A percentile compares a stretch with the other conserved stretches of the same genome.
phyloP scores from a whole-genome alignment of 1,284 basidiomycete genomes.

The Blastosporella zonata region DNA sequence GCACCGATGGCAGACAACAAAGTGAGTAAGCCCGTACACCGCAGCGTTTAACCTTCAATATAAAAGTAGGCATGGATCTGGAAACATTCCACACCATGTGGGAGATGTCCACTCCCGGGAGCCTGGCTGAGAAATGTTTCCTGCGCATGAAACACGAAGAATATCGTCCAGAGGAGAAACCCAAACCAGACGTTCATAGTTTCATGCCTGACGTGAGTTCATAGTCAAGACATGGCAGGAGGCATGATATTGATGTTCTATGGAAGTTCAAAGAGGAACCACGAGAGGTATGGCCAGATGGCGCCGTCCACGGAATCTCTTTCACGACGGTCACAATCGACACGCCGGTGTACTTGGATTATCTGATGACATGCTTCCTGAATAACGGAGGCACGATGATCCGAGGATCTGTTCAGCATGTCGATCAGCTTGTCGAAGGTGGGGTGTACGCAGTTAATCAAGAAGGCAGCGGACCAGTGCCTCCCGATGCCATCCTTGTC shows the following conservation, averaged over 20 bases:
- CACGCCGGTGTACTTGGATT: conserved; percentile 63
- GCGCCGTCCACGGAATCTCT: conserved; percentile 43
- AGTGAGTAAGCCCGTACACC: conserved; percentile 34
- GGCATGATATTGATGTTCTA: conserved; percentile 29
- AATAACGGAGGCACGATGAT: conserved; percentile 56
- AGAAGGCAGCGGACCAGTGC: conserved; percentile 18
- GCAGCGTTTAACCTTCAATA: neutral
- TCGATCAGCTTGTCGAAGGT: conserved; percentile 64
- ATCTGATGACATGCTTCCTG: conserved; percentile 62
- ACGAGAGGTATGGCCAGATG: conserved; percentile 35
- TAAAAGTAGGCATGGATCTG: conserved; percentile 54
- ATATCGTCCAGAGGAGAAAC: conserved; percentile 45
- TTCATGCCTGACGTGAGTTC: conserved; percentile 60
- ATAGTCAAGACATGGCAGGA: neutral
- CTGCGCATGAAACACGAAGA: conserved; percentile 59
- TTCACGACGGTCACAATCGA: conserved; percentile 73
- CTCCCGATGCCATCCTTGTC: conserved; percentile 17
- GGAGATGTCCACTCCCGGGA: conserved; percentile 58
- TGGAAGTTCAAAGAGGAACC: conserved; percentile 53
- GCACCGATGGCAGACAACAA: conserved; percentile 45
- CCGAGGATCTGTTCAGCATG: conserved; percentile 58
- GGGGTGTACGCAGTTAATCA: conserved; percentile 41
- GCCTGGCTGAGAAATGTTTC: conserved; percentile 54
- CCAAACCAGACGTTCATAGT: conserved; percentile 43
- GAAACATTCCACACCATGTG: conserved; percentile 74